Evolutionary conservation across 176 grass and related monocot genomes (phyloP), one percentile per base, ranked within the genome.

Genomic region (Aegilops speltoides): DNA sequence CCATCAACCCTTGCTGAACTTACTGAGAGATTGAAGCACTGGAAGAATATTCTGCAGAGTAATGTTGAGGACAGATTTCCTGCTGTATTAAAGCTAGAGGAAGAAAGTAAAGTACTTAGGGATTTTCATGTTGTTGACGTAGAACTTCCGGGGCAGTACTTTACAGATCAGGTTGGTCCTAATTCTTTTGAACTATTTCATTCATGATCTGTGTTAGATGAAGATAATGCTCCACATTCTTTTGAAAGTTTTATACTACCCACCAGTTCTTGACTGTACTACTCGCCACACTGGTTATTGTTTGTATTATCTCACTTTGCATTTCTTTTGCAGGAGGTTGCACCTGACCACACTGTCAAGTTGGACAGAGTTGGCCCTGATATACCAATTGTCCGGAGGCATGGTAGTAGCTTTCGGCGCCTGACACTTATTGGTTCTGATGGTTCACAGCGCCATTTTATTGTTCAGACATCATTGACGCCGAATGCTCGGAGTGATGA

Each of bases 401-500:
- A 99, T 78, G 97, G 97, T 52, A 99, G 94, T 83, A 99, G 97
- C 87, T 99, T 91, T 77, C 88, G 97, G 28, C 92, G 97, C 66
- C 68, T 99, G 89, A 96, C 94, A 25, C 94, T 99, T 56, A 96
- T 99, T 81, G 97, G 97, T 56, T 96, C 97, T 87, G 97, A 99
- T 94, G 97, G 97, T 93, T 99, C 92, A 50, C 97, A 99, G 38
- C 92, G 94, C 34, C 97, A 99, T 90, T 99, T 99, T 83, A 96
- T 99, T 87, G 97, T 99, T 86, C 97, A 99, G 68, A 99, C 97
- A 62, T 99, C 94, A 24, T 79, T 99, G 77, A 99, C 97, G 85
- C 97, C 97, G 2, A 99, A 99, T 91, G 97, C 97, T 64, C 92
- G 97, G 68, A 99, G 97, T 81, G 97, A 99, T 88, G 97, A 99